Evolutionary conservation across 73 alveolate genomes (phyloP).

Genomic region (Paramecium octaurelia): DNA sequence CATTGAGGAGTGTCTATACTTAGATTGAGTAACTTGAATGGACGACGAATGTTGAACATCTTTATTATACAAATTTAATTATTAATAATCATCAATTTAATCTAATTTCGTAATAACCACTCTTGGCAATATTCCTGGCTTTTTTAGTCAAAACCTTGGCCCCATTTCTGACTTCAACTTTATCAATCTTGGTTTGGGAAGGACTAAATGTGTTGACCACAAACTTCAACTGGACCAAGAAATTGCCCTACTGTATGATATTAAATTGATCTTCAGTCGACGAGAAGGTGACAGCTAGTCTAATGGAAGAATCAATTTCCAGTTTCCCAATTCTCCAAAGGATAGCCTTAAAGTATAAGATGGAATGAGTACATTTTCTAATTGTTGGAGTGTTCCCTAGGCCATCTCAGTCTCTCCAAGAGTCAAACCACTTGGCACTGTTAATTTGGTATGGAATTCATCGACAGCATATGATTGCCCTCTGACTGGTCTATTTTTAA

Average conservation of each 20-base stretch:
- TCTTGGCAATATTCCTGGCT: constrained; percentile 48
- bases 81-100: constrained; percentile 44
- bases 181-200: constrained; percentile 52
- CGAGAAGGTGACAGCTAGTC: constrained; percentile 2
- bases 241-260: constrained; percentile 34
- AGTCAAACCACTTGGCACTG: constrained; percentile 37
- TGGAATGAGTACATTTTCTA: constrained; percentile 44
- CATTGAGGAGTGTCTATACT: background rate
- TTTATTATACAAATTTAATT: background rate
- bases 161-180: constrained; percentile 59
- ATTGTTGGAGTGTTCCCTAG: constrained; percentile 2
- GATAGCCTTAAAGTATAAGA: constrained; percentile 16
- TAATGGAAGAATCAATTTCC: constrained; percentile 43
- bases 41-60: constrained; percentile 29
- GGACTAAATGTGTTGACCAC: constrained; percentile 35
- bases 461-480: constrained; percentile 52
- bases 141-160: constrained; percentile 51
- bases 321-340: constrained; percentile 59
- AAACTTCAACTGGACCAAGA: constrained; percentile 47
- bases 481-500: constrained; percentile 52
- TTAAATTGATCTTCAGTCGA: background rate
- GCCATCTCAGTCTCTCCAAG: constrained; percentile 37
- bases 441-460: constrained; percentile 45
- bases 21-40: background rate
- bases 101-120: constrained; percentile 63